Base-by-base conservation (phyloP, 1,284 basidiomycete species). In the Ganoderma sp. region DNA sequence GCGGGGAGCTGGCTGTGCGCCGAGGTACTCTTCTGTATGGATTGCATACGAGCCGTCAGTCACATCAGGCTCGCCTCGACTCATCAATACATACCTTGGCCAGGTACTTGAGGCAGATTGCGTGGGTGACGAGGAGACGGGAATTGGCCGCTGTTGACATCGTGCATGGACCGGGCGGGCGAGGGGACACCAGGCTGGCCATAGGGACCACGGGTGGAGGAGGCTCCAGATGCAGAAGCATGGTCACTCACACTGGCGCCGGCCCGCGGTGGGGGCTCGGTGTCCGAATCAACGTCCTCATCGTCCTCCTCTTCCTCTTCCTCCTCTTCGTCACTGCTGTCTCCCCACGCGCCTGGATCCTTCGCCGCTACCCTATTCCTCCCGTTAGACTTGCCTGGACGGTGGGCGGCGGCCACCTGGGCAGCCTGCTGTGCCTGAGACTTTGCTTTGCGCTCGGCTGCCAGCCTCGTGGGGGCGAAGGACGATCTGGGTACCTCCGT, bases 391-490 rank as follows among this genome's bases (percentile, higher is more conserved):
- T 90, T 84, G 45, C 93, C 93, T 45, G 93, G 93, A 70, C 86
- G 85, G 69, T 89, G 87, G 61, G 84, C 87, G 25, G 91, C 93
- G 39, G 89, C 91, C 48, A 93, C 86, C 59, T 90, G 86, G 0
- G 91, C 91, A 54, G 90, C 91, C 75, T 94, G 90, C 74, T 94
- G 91, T 25, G 92, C 93, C 75, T 95, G 90, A 15, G 86, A 85
- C 78, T 91, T 93, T 14, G 92, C 91, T 74, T 94, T 93, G 63
- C 95, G 86, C 76, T 97, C 90, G 28, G 88, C 87, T 28, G 93
- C 95, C 71, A 90, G 88, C 75, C 87, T 91, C 17, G 92, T 93
- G 0, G 90, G 91, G 0, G 94, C 92, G 75, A 97, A 97, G 2
- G 95, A 95, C 0, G 94, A 95, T 60, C 87, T 87, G 76, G 85